phyloP scores from a whole-genome alignment of 2,329 filamentous ascomycete species.

The Stagonosporopsis rhizophila region DNA sequence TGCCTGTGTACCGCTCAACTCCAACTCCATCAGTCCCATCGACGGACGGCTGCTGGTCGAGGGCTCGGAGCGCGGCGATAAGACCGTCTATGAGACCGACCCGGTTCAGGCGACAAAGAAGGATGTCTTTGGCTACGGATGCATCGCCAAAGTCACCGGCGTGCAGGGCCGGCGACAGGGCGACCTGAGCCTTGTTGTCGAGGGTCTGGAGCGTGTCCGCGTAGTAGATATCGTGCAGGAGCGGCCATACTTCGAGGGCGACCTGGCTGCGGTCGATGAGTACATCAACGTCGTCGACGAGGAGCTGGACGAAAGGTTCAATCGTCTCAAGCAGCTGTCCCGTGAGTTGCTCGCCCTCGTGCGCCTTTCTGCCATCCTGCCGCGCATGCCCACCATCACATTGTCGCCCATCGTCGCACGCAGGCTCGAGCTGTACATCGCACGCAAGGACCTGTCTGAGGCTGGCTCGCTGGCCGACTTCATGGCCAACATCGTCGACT shows the following conservation, averaged over 20 bases:
- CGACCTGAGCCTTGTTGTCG: slow-evolving; percentile 82
- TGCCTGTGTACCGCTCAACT: slow-evolving; percentile 85
- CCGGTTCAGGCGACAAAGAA: slow-evolving; percentile 53
- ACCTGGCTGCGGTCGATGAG: slow-evolving; percentile 75
- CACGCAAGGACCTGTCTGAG: slow-evolving; percentile 79
- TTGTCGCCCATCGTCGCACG: slow-evolving; percentile 86
- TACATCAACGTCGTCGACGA: slow-evolving; percentile 54
- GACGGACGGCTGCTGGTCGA: slow-evolving; percentile 80
- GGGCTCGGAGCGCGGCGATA: slow-evolving; percentile 59
- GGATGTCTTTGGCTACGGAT: slow-evolving; percentile 84
- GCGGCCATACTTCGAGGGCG: slow-evolving; percentile 84
- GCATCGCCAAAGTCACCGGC: slow-evolving; percentile 63
- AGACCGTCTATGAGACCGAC: slow-evolving; percentile 57
- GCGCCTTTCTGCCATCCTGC: slow-evolving; percentile 82
- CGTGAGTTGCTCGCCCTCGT: slow-evolving; percentile 86
- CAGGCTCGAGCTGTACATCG: slow-evolving; percentile 85
- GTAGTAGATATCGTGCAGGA: slow-evolving; percentile 78
- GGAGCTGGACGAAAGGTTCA: slow-evolving; percentile 74
- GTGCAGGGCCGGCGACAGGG: slow-evolving; percentile 57
- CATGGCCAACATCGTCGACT: slow-evolving; percentile 91
- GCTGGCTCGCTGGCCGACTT: slow-evolving; percentile 91
- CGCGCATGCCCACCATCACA: slow-evolving; percentile 68
- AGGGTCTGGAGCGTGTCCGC: slow-evolving; percentile 79
- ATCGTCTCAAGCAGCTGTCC: slow-evolving; percentile 81
- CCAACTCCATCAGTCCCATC: slow-evolving; percentile 70